These are phyloP conservation scores for Mycena galopus DNA, from an alignment of 768 basidiomycete genomes.

Conservation along the genomic window DNA sequence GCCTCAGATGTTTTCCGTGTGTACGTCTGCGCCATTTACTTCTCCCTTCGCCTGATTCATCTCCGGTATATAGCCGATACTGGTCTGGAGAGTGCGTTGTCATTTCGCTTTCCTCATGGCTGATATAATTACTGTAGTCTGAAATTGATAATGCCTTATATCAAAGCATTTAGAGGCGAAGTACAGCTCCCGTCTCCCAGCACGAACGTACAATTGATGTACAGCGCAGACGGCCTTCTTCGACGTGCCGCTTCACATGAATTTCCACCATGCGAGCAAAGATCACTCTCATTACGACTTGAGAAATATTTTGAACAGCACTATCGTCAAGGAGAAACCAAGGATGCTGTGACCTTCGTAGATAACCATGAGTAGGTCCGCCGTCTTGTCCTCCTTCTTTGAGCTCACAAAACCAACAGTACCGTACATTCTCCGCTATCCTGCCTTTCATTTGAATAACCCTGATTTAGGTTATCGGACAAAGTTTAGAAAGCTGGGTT, in stretches of 20 bases:
- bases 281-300: conserved; percentile 79
- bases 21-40: conserved; percentile 46
- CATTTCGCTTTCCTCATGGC: background rate
- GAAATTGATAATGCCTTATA: conserved; percentile 66
- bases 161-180: conserved; percentile 74
- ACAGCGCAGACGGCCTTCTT: conserved; percentile 83
- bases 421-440: conserved; percentile 62
- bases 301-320: conserved; percentile 76
- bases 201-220: background rate
- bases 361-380: conserved; percentile 88
- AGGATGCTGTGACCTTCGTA: conserved; percentile 90
- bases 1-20: conserved; percentile 69
- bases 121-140: conserved; percentile 51
- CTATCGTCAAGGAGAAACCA: conserved; percentile 78
- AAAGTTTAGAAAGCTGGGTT: conserved; percentile 88
- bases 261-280: conserved; percentile 83
- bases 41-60: conserved; percentile 3
- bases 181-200: conserved; percentile 50
- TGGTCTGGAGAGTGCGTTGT: conserved; percentile 78
- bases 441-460: background rate
- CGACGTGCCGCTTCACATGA: conserved; percentile 91
- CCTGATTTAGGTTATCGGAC: conserved; percentile 65
- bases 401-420: conserved; percentile 49
- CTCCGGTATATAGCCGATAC: conserved; percentile 73
- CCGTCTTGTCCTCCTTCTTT: conserved; percentile 10